Percentiles rank a stretch among this genome's conserved stretches.
Conservation (phyloP, 2,329 filamentous ascomycete genomes). For the Dothideomycetes sp. region DNA sequence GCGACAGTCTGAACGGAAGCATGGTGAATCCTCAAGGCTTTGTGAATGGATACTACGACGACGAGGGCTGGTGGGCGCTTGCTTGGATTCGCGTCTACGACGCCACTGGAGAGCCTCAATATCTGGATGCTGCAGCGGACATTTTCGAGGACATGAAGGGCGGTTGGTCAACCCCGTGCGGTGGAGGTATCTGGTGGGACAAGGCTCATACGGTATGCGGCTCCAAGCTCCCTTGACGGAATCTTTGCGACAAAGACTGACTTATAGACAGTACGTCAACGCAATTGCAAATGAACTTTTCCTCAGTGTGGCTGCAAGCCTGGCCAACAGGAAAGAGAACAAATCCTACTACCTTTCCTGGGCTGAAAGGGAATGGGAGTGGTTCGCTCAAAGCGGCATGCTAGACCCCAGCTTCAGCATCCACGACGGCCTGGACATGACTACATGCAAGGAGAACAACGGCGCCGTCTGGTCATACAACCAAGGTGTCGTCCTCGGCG, state of each 20-base stretch:
- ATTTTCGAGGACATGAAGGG: slow-evolving; percentile 35
- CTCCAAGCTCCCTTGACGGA: too few relatives aligned
- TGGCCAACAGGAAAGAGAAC: slow-evolving; percentile 38
- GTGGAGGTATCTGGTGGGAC: slow-evolving; percentile 38
- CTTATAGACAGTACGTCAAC: slow-evolving; percentile 24
- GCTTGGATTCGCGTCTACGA: slow-evolving; percentile 44
- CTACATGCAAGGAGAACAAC: slow-evolving; percentile 34
- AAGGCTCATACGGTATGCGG: slow-evolving; percentile 21
- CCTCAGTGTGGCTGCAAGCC: slow-evolving; percentile 39
- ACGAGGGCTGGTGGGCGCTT: slow-evolving; percentile 42
- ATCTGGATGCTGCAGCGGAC: slow-evolving; percentile 33
- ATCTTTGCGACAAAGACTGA: background rate
- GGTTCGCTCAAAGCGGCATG: slow-evolving; percentile 39
- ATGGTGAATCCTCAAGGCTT: slow-evolving; percentile 14
- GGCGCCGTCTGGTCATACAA: slow-evolving; percentile 42
- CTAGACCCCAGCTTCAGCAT: slow-evolving; percentile 37
- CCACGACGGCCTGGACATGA: slow-evolving; percentile 39
- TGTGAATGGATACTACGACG: slow-evolving; percentile 38
- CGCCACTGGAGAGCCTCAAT: slow-evolving; percentile 30
- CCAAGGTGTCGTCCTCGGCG: slow-evolving; percentile 51
- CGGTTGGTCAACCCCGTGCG: slow-evolving; percentile 29
- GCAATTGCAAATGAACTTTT: slow-evolving; percentile 47
- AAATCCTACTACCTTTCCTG: slow-evolving; percentile 30
- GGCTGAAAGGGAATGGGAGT: slow-evolving; percentile 37
- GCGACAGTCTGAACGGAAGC: background rate